Base-by-base conservation (phyloP, 768 basidiomycete species). In the Scleroderma bovista region DNA sequence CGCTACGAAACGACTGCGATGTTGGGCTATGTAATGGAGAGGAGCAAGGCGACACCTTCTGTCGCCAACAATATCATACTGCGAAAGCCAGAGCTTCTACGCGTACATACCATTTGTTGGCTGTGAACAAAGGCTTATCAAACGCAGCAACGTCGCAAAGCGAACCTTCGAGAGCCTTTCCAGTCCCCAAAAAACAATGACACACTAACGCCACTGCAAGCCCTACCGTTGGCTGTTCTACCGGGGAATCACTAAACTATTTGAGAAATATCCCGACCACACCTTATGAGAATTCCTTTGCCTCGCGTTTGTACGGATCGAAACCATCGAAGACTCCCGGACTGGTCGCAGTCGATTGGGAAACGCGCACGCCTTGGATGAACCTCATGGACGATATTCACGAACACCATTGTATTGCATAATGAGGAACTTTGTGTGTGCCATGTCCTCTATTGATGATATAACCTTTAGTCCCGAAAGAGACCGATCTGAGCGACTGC, bases 351-450 rank as follows among this genome's bases (percentile, higher is more conserved):
- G 70, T 82, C 22, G 87, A 90, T 63, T 90, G 86, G 87, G 81
- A 86, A 61, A 80, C 77, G 3, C 69, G 68, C 36, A 66, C 86
- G 3, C 80, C 85, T 0, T 91, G 89, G 89, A 83, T 83, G 75
- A 67, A 74, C 33, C 75, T 92, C 39, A 86, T 90, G 84, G 61
- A 66, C 29, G 88, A 91, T 54, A 74, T 92, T 37, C 72, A 76
- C 44, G 78, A 77, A 2, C 88, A 92, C 67, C 77, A 82, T 57
- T 57, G 62, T 2, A 65, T 86, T 20, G 68, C 77, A 31, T 80
- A 84, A 88, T 89, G 56, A 51, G 81, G 52, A 58, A 57, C 5
- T 23, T n/a, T n/a, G n/a, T n/a, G n/a, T n/a, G n/a, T n/a, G n/a
- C n/a, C 37, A 38, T 38, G 17, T 45, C 41, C n/a, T 16, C 9